Conservation (phyloP, 2,329 filamentous ascomycete species). For the Xylogone sp. region DNA sequence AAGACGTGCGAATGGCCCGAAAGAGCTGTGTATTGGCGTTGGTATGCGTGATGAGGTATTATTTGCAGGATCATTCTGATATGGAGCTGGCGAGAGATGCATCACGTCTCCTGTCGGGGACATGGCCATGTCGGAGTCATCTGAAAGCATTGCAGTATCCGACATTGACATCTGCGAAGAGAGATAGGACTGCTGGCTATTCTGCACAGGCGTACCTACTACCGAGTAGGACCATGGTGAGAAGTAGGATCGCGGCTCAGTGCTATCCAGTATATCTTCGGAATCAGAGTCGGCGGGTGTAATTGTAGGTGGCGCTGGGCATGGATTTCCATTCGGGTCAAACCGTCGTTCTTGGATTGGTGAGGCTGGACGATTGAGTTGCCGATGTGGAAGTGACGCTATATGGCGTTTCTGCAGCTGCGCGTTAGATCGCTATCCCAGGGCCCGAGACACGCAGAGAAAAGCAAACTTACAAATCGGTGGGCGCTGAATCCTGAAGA, state of each 20-base stretch:
- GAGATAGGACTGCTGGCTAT: conserved; percentile 14
- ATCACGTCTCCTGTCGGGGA: conserved; percentile 15
- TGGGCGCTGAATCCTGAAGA: conserved; percentile 26
- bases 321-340: conserved; percentile 15
- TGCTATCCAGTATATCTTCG: conserved; percentile 18
- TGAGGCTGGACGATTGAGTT: conserved; percentile 13
- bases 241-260: conserved; percentile 21
- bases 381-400: conserved; percentile 23
- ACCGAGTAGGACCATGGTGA: conserved; percentile 18
- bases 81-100: conserved; percentile 24
- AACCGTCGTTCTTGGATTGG: conserved; percentile 11
- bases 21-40: conserved; percentile 30
- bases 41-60: conserved; percentile 26
- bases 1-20: conserved; percentile 19
- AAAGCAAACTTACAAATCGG: conserved; percentile 20
- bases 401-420: conserved; percentile 26
- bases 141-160: conserved; percentile 18
- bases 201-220: conserved; percentile 4
- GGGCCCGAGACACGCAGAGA: not conserved
- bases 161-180: conserved; percentile 21
- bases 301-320: conserved; percentile 24
- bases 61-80: conserved; percentile 23
- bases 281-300: conserved; percentile 26
- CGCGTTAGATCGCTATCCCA: conserved; percentile 5
- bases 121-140: conserved; percentile 27